Evolutionary conservation across 495 filamentous ascomycete genomes (phyloP), one percentile per base, ranked within the genome.

Genomic region (Neurospora tetrasperma): DNA sequence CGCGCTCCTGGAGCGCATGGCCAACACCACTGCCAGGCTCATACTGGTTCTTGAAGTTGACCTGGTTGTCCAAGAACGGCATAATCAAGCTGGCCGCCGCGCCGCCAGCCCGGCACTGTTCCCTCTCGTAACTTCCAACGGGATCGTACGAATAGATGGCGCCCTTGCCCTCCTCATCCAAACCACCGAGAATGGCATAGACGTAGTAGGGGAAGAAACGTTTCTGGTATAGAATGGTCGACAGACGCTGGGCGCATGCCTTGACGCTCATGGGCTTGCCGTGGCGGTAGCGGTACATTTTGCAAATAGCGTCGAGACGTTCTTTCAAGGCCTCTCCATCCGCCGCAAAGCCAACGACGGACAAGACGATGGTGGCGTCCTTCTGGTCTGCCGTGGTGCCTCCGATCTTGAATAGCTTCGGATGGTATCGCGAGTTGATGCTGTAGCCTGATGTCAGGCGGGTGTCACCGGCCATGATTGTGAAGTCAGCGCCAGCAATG

Each of bases 31-130:
- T 94, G n/a, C 90, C 91, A 11, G 96, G 96, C 39, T 94, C 85
- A 81, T 97, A 96, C 85, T 98, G 96, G 81, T 99, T 99, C 87
- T 98, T 98, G 87, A 94, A 96, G 84, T 98, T 98, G 85, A 99
- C 96, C 82, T 99, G 96, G 80, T 98, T 99, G 82, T 99, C 96
- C 80, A 99, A 85, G 86, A 99, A 98, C 5, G 96, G 96, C 92
- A 98, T 98, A 81, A 99, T 99, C 83, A 99, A 85, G 76, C 93
- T 97, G 44, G 93, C 91, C 41, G 96, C 96, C n/a, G 96, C 94
- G 71, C 96, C 96, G 23, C 93, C 96, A 23, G 96, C 94, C 43
- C 94, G 90, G 83, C 96, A 98, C 83, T 95, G 92, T 83, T 98
- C 96, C 77, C 96, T 84, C 85, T 98, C 96, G 81, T 97, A 98